Evolutionary conservation across 2,329 filamentous ascomycete species (phyloP), one percentile per base, ranked within the genome.

Genomic region (Fusarium sarcochroum): DNA sequence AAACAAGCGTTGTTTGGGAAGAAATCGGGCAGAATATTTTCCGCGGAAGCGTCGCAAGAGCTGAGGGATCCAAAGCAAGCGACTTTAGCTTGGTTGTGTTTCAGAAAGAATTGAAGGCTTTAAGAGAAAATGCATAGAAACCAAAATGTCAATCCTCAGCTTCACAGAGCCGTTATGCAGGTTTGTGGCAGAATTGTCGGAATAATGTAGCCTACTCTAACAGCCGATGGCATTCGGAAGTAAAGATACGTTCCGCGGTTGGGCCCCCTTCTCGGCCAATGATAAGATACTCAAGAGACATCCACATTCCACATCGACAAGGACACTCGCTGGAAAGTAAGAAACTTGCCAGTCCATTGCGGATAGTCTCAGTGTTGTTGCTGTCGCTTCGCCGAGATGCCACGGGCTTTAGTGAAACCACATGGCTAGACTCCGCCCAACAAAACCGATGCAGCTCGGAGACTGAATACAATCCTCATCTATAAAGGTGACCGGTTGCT

Each of bases 161-260:
- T 4, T 30, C 27, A 10, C 3, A 30, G 27, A 13, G 27, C 10
- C 27, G 10, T 5, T 13, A 5, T 13, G 10, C 27, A 30, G 27
- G 9, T 30, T 30, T 30, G 10, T 13, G 10, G 10, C 10, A 13
- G 10, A 11, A 11, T 30, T 30, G 27, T 11, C 10, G 27, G 27
- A 13, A 30, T 30, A 13, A 30, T 13, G 27, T 30, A 30, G 10
- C 34, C 15, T 15, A 35, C 3, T 30, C 4, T 53, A 61, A 59
- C 35, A 61, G 37, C 58, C 58, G 54, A 61, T 11, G 6, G 25
- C 23, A 15, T 11, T 59, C 58, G 58, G 58, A 51, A 37, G 38
- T 51, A 32, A 51, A 18, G 15, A 17, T 7, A 52, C 27, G n/a
- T 17, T n/a, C 17, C 17, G 15, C 13, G 18, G 35, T n/a, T 25